phyloP scores from a whole-genome alignment of 225 moss, liverwort and hornwort species.

The Climacium dendroides region DNA sequence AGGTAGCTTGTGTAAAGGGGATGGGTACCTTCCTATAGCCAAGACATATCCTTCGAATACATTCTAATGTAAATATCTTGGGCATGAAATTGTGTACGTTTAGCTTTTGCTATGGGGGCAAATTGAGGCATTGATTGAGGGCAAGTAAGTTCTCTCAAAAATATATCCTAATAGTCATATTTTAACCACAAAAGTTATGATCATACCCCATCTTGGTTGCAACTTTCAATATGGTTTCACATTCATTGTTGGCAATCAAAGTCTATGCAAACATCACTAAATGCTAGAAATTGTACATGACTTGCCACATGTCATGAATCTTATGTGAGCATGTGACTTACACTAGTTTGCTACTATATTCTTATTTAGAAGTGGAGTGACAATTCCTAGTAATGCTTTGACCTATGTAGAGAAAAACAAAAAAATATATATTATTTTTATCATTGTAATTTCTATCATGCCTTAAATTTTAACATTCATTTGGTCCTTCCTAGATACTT shows the following conservation, averaged over 20 bases:
- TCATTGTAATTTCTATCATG: fast-evolving
- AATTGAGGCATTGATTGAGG: not conserved
- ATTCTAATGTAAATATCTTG: not conserved
- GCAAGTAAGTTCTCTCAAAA: not conserved
- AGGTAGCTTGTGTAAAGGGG: not conserved
- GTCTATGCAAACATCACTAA: not conserved
- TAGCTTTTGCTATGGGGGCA: not conserved
- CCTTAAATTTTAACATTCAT: not conserved
- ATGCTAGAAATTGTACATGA: not conserved
- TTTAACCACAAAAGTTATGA: not conserved
- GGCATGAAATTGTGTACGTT: fast-evolving
- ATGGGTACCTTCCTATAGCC: too few relatives aligned
- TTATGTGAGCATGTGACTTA: too few relatives aligned
- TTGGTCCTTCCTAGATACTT: not conserved
- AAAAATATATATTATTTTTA: not conserved
- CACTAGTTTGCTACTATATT: not conserved
- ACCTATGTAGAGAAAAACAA: not conserved
- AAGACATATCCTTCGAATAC: not conserved
- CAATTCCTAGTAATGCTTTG: not conserved
- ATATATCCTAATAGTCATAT: too few relatives aligned
- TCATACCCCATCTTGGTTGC: not conserved
- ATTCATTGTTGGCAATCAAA: too few relatives aligned
- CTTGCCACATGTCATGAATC: not conserved
- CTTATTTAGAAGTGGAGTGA: not conserved
- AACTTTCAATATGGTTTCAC: too few relatives aligned